Evolutionary conservation across 2,329 filamentous ascomycete species (phyloP), one percentile per base, ranked within the genome.

Genomic region (Coniochaeta prunicola): DNA sequence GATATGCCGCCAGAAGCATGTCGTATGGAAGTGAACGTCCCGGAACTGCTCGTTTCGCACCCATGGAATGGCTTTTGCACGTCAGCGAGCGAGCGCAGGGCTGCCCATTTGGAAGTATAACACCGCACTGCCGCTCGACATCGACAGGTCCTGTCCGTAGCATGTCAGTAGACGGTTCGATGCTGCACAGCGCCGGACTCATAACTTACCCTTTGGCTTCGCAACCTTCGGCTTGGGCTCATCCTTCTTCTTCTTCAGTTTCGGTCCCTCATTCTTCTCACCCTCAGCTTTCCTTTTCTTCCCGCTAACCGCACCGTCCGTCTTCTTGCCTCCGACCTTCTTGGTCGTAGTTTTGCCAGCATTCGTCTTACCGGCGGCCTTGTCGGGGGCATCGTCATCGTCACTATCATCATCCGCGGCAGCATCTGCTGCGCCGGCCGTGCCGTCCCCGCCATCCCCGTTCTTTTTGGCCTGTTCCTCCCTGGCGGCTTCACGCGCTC

Each of bases 21-120:
- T 96, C 92, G 69, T 97, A 97, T 1, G 92, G 92, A 60, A 96
- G 76, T 50, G 90, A 94, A 61, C 92, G 82, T 0, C 92, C 92
- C 5, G 91, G 89, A 3, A 97, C 92, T 0, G 89, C 89, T 65
- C 92, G 83, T 74, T 97, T 97, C 5, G 92, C 89, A 12, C 92
- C 92, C 92, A 97, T 96, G n/a, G 83, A 88, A 64, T 97, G 92
- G 61, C 89, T 93, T 75, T 97, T 97, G 79, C 92, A 97, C 0
- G 92, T 97, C 60, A 97, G 75, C 3, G 91, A 96, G 59, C 92
- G 80, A 12, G 92, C 92, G 71, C 92, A 97, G 58, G 89, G 89
- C 61, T 90, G 89, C 1, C 92, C 91, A 68, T 96, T 96, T 0
- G 90, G 84, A 59, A 96, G 78, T 24, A 88, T 80, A 38, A 97